These are phyloP conservation scores for Lyophyllum shimeji DNA, from an alignment of 768 basidiomycete genomes.

Conservation along the genomic window DNA sequence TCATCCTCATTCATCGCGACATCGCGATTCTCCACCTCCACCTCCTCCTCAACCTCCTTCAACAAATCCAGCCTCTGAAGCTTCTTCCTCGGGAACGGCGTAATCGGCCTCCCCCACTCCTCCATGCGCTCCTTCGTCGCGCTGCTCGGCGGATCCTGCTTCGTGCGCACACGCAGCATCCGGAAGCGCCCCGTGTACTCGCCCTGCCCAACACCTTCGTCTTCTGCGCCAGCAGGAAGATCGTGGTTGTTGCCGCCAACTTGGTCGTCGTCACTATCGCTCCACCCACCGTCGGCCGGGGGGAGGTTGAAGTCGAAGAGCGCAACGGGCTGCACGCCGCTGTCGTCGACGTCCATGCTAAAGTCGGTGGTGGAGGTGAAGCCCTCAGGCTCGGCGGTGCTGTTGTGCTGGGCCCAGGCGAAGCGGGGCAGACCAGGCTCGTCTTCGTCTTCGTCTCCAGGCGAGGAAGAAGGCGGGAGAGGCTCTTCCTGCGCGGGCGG, in stretches of 20 bases:
- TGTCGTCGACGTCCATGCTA: constrained; percentile 29
- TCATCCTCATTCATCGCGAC: constrained; percentile 22
- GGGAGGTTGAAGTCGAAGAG: constrained; percentile 30
- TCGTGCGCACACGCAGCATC: constrained; percentile 56
- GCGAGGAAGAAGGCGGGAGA: constrained; percentile 21
- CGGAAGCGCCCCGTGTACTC: constrained; percentile 71
- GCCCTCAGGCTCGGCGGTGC: constrained; percentile 12
- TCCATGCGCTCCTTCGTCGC: constrained; percentile 48
- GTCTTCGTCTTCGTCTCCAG: constrained; percentile 11
- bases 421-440: constrained; percentile 13
- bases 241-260: constrained; percentile 5
- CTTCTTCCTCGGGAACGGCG: constrained; percentile 53
- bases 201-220: constrained; percentile 43
- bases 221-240: constrained; percentile 11
- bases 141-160: constrained; percentile 64
- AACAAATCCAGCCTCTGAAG: constrained; percentile 20
- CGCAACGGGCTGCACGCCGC: constrained; percentile 21
- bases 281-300: constrained; percentile 27
- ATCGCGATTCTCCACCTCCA: constrained; percentile 17
- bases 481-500: neutral
- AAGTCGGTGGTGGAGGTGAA: constrained; percentile 17
- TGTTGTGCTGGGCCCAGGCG: constrained; percentile 21
- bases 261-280: constrained; percentile 37
- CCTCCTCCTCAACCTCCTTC: constrained; percentile 17
- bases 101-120: constrained; percentile 69